Percentiles rank a stretch among this genome's conserved stretches.
These are phyloP conservation scores for Pseudonectria foliicola DNA, from an alignment of 2,329 filamentous ascomycete species.

Conservation along the genomic window DNA sequence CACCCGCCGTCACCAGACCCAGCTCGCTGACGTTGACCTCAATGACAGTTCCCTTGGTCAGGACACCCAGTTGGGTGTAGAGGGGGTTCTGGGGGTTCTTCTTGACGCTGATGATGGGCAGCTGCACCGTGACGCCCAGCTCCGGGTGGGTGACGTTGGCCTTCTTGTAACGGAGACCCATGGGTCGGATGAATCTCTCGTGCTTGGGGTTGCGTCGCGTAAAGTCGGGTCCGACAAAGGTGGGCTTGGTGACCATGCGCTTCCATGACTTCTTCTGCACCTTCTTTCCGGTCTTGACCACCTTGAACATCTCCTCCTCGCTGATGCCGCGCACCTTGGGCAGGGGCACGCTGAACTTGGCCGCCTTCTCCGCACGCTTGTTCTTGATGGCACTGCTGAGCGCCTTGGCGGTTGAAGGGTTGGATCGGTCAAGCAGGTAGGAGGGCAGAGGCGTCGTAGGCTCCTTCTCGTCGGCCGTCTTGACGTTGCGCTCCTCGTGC, in stretches of 20 bases:
- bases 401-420: slow-evolving; percentile 56
- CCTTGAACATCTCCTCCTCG: slow-evolving; percentile 97
- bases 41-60: slow-evolving; percentile 72
- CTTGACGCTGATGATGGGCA: slow-evolving; percentile 65
- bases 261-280: slow-evolving; percentile 78
- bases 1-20: slow-evolving; percentile 81
- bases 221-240: slow-evolving; percentile 85
- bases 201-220: slow-evolving; percentile 80
- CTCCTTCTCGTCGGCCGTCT: slow-evolving; percentile 75
- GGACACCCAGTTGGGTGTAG: slow-evolving; percentile 85
- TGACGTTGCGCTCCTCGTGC: slow-evolving; percentile 94
- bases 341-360: slow-evolving; percentile 84
- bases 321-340: slow-evolving; percentile 87
- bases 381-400: slow-evolving; percentile 87
- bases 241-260: slow-evolving; percentile 54
- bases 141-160: slow-evolving; percentile 62
- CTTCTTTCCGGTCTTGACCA: slow-evolving; percentile 94
- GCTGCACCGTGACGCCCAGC: slow-evolving; percentile 78
- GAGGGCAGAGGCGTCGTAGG: slow-evolving; percentile 76
- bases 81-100: slow-evolving; percentile 74
- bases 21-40: slow-evolving; percentile 93
- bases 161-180: slow-evolving; percentile 46
- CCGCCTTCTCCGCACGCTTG: slow-evolving; percentile 88
- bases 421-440: slow-evolving; percentile 82
- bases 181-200: slow-evolving; percentile 48